Base-by-base conservation (phyloP, 1,284 basidiomycete genomes). In the Rhodofomes roseus region DNA sequence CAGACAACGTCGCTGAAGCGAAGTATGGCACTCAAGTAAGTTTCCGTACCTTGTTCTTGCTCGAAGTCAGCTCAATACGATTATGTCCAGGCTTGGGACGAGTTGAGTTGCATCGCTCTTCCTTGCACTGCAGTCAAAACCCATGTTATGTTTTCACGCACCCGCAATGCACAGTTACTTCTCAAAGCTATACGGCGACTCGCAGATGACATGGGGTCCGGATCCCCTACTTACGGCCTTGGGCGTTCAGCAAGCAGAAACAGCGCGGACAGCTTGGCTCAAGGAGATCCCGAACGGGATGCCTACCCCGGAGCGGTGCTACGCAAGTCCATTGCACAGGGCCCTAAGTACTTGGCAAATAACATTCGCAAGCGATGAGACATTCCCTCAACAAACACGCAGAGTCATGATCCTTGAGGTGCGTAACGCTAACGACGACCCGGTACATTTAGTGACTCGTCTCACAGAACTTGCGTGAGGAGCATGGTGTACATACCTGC, bases 181-280 rank as follows among this genome's bases (percentile, higher is more conserved):
- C 86, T 82, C 90, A 0, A 85, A 82, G 66, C 69, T 89, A 22
- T 76, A 88, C 51, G 85, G 85, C 0, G 90, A 96, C 65, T 89
- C 78, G 12, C 81, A 89, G 57, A 75, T 93, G 11, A 79, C 76
- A 1, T 95, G 93, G 92, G 92, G 92, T 36, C 92, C 93, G 16
- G 93, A 95, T 70, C 84, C 93, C 0, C 77, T 81, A 31, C 81
- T 95, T 27, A 95, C 93, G 0, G 71, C 77, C 0, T 68, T 86
- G 2, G 93, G 93, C 0, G 75, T 83, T 50, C 63, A 72, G 0
- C 91, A 95, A 74, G 93, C 92, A 0, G 63, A 69, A 22, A 76
- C 64, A 25, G 84, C 86, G 0, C 78, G 81, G 25, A 65, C 63
- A 0, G 79, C 79, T 1, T 95, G 92, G 92, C 72, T 76, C 55